Conservation (phyloP, 176 grass and related monocot species). For the Aegilops sharonensis region DNA sequence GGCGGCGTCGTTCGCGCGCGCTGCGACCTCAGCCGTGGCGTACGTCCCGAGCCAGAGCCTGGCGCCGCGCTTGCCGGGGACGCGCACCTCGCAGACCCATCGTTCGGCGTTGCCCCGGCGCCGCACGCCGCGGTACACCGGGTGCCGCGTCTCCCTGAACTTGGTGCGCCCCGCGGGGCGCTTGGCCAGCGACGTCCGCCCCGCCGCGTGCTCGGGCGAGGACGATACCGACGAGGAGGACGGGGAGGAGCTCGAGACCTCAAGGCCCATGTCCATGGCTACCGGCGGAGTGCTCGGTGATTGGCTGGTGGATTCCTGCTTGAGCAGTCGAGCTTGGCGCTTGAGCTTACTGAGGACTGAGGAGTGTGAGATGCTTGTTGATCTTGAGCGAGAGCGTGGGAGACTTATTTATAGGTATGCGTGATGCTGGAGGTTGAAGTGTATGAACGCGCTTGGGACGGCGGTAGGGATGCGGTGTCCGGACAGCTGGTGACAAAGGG, state of each 20-base stretch:
- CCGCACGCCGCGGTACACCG: constrained; percentile 72
- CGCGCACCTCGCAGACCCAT: constrained; percentile 86
- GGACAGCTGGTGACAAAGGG: constrained; percentile 18
- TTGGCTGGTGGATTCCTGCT: neutral
- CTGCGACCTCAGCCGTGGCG: constrained; percentile 51
- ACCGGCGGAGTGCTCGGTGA: neutral
- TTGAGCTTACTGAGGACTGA: neutral
- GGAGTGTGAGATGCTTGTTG: neutral
- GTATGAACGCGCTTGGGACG: constrained; percentile 24
- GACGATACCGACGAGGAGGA: neutral
- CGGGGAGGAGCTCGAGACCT: constrained; percentile 18
- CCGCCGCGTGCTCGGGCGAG: neutral
- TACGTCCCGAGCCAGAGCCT: constrained; percentile 81
- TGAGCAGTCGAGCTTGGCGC: neutral
- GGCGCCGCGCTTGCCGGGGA: constrained; percentile 43
- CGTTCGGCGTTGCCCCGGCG: constrained; percentile 33
- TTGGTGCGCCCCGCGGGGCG: constrained; percentile 68
- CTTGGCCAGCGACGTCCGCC: constrained; percentile 42
- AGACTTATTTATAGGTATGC: constrained; percentile 41
- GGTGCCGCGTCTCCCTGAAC: constrained; percentile 87
- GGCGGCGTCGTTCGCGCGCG: constrained; percentile 61
- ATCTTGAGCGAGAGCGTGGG: neutral
- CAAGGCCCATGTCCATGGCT: constrained; percentile 21
- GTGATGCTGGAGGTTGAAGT: neutral
- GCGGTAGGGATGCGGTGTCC: neutral